phyloP scores from a whole-genome alignment of 1,284 basidiomycete genomes.

The Rugiboletus extremiorientalis region DNA sequence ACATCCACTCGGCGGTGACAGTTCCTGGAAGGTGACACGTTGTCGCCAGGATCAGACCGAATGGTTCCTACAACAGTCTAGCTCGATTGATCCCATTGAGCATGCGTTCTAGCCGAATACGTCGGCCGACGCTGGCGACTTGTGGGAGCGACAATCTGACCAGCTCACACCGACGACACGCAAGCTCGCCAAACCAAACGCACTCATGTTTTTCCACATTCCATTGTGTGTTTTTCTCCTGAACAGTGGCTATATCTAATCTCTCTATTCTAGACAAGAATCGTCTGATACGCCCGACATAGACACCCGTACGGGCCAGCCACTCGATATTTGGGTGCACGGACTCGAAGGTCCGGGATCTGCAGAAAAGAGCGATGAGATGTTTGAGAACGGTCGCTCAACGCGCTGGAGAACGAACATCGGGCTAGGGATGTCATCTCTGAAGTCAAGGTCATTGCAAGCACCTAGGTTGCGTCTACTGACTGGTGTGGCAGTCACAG shows the following conservation, averaged over 20 bases:
- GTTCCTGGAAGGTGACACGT: neutral
- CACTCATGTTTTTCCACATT: constrained; percentile 95
- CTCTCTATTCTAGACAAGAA: constrained; percentile 49
- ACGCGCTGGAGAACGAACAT: constrained; percentile 64
- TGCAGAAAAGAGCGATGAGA: constrained; percentile 73
- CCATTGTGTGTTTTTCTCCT: constrained; percentile 65
- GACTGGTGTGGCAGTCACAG: constrained; percentile 58
- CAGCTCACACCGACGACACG: constrained; percentile 55
- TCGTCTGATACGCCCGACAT: constrained; percentile 58
- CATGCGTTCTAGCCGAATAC: constrained; percentile 81
- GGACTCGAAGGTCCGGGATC: constrained; percentile 61
- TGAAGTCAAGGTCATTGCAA: constrained; percentile 83
- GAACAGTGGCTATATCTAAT: neutral
- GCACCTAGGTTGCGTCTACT: constrained; percentile 58
- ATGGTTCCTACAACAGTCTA: constrained; percentile 86
- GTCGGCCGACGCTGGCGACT: constrained; percentile 60
- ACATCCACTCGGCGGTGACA: neutral
- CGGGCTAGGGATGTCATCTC: constrained; percentile 46
- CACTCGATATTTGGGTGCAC: constrained; percentile 66
- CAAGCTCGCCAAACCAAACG: constrained; percentile 85
- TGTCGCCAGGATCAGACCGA: constrained; percentile 66
- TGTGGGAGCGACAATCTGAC: constrained; percentile 57
- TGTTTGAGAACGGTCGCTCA: constrained; percentile 80
- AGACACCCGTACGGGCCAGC: constrained; percentile 52
- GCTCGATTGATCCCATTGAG: constrained; percentile 66